Evolutionary conservation across 306 rosid species (phyloP).

Genomic region (Vicia villosa): DNA sequence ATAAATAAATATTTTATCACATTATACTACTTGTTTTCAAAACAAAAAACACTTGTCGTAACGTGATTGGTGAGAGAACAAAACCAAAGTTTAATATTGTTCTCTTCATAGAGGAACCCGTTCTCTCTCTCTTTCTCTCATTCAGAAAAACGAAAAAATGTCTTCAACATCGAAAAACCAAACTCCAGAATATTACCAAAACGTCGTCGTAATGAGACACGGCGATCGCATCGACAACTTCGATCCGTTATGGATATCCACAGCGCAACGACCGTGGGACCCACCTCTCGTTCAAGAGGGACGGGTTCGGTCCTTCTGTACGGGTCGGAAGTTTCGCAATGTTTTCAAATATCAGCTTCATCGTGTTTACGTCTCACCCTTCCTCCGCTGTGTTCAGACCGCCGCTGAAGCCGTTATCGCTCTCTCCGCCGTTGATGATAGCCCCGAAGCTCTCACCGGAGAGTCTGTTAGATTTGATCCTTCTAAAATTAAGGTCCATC

Average conservation of each 20-base stretch:
- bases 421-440: constrained; percentile 49
- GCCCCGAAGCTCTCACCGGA: constrained; percentile 20
- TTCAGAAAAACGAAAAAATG: constrained; percentile 31
- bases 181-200: constrained; percentile 49
- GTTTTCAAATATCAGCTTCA: constrained; percentile 53
- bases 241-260: constrained; percentile 57
- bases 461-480: constrained; percentile 53
- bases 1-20: too few relatives aligned
- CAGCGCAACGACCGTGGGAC: constrained; percentile 74
- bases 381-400: constrained; percentile 87
- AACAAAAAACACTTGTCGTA: too few relatives aligned
- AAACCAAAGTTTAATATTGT: too few relatives aligned
- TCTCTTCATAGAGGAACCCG: not conserved
- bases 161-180: not conserved
- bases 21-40: too few relatives aligned
- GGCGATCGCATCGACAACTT: constrained; percentile 86
- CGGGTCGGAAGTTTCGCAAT: constrained; percentile 59
- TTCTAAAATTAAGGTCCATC: constrained; percentile 64
- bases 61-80: too few relatives aligned
- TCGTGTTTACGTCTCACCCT: constrained; percentile 85
- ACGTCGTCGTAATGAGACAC: constrained; percentile 90
- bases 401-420: constrained; percentile 66
- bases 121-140: not conserved
- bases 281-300: constrained; percentile 69
- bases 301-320: constrained; percentile 55